A percentile compares a stretch with the other conserved stretches of the same genome.
These are phyloP conservation scores for Rhizophlyctis rosea DNA, from an alignment of 192 early-diverging fungal genomes.

Conservation along the genomic window DNA sequence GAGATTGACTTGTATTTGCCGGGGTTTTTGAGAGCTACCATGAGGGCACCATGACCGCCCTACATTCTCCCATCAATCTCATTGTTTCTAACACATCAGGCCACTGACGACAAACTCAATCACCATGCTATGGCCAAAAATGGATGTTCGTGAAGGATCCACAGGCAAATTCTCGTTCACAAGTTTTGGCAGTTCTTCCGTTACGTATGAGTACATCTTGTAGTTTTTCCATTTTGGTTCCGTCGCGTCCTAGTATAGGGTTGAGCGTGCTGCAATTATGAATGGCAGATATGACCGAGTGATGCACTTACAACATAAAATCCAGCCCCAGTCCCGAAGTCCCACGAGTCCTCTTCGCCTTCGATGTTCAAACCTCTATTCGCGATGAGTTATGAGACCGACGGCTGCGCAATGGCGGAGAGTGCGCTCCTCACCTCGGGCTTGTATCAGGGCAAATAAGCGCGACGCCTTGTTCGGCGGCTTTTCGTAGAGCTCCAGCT, in stretches of 20 bases:
- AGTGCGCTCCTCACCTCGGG: no score
- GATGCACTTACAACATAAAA: conserved; percentile 41
- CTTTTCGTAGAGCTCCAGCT: conserved; percentile 63
- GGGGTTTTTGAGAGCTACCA: conserved; percentile 70
- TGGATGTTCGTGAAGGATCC: conserved; percentile 26
- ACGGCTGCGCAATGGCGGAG: no score
- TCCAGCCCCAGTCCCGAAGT: conserved; percentile 64
- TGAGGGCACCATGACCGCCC: conserved; percentile 89
- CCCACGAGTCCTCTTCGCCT: conserved; percentile 69
- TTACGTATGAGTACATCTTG: conserved; percentile 81
- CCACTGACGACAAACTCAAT: neutral
- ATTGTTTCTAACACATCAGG: conserved; percentile 12
- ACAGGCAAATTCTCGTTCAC: conserved; percentile 56
- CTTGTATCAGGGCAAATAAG: conserved; percentile 84
- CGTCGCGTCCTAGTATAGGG: conserved; percentile 62
- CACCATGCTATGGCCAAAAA: conserved; percentile 48
- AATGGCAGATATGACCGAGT: neutral
- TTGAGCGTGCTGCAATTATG: neutral
- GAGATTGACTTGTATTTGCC: conserved; percentile 69
- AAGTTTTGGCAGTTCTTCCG: conserved; percentile 65
- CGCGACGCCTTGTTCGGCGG: conserved; percentile 67
- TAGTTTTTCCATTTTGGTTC: conserved; percentile 74
- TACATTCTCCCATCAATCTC: no score
- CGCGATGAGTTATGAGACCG: no score
- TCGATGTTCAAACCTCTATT: conserved; percentile 58